A percentile compares a stretch with the other conserved stretches of the same genome.
These are phyloP conservation scores for Phaeosphaeria sp. DNA, from an alignment of 2,329 filamentous ascomycete genomes.

Conservation along the genomic window DNA sequence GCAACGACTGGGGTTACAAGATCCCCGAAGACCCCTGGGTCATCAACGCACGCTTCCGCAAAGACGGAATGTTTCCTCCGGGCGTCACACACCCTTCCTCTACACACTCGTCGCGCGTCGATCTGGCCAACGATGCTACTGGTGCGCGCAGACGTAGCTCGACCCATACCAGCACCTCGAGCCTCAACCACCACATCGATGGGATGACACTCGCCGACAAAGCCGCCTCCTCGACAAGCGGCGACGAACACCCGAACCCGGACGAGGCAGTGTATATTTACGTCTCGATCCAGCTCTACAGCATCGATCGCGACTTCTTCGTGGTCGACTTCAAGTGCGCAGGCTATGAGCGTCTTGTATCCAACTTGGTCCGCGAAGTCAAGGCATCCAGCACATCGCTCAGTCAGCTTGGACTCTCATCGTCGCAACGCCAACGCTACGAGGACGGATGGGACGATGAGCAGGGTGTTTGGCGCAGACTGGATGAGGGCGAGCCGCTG, in stretches of 20 bases:
- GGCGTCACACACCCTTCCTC: slow-evolving; percentile 57
- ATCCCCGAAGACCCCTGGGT: slow-evolving; percentile 96
- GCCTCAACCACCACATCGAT: slow-evolving; percentile 38
- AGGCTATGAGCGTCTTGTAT: slow-evolving; percentile 87
- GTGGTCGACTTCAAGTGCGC: slow-evolving; percentile 99
- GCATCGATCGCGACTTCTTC: slow-evolving; percentile 87
- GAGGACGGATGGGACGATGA: slow-evolving; percentile 44
- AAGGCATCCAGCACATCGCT: slow-evolving; percentile 31
- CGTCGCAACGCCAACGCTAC: slow-evolving; percentile 20
- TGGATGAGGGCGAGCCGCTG: slow-evolving; percentile 41
- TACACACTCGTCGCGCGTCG: slow-evolving; percentile 56
- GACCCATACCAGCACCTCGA: slow-evolving; percentile 39
- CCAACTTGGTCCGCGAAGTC: slow-evolving; percentile 50
- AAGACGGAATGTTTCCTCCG: slow-evolving; percentile 72
- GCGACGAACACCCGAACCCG: slow-evolving; percentile 46
- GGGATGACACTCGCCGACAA: slow-evolving; percentile 25
- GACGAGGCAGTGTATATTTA: slow-evolving; percentile 86
- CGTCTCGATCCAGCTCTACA: slow-evolving; percentile 75
- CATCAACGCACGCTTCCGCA: slow-evolving; percentile 87
- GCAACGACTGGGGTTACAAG: slow-evolving; percentile 70
- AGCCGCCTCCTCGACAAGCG: slow-evolving; percentile 11
- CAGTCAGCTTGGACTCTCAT: slow-evolving; percentile 23
- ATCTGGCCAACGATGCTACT: slow-evolving; percentile 48
- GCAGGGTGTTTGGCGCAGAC: slow-evolving; percentile 41
- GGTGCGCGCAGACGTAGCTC: slow-evolving; percentile 37